Evolutionary conservation across 2,329 filamentous ascomycete genomes (phyloP).

Genomic region (Anthostomella pinea): DNA sequence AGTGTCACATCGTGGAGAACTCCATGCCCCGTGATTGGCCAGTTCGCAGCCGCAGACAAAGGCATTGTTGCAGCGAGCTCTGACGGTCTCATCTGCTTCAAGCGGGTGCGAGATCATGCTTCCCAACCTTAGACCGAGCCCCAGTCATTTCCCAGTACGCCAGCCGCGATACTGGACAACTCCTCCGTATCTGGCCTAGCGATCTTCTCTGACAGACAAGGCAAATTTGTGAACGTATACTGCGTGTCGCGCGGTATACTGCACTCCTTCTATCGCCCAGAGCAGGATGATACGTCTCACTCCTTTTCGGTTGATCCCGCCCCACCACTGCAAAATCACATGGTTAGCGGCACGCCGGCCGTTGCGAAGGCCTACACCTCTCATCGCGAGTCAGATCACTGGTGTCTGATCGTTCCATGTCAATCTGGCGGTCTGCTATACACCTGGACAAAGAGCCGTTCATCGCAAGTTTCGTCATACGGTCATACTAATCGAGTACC

Average conservation of each 20-base stretch:
- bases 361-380: conserved; percentile 1
- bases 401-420: conserved; percentile 16
- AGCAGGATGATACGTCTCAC: conserved; percentile 7
- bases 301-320: conserved; percentile 6
- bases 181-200: conserved; percentile 18
- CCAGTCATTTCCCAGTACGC: conserved; percentile 9
- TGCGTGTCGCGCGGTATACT: conserved; percentile 16
- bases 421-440: conserved; percentile 19
- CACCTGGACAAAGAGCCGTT: conserved; percentile 3
- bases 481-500: not conserved
- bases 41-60: conserved; percentile 16
- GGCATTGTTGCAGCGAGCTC: conserved; percentile 17
- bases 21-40: conserved; percentile 16
- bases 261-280: conserved; percentile 10
- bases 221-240: conserved; percentile 17
- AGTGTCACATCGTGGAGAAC: conserved; percentile 16
- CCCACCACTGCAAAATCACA: conserved; percentile 8
- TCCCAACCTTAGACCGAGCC: conserved; percentile 16
- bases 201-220: not conserved
- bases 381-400: not conserved
- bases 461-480: too few species aligned
- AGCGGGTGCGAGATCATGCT: conserved; percentile 12
- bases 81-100: conserved; percentile 17
- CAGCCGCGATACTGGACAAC: conserved; percentile 11
- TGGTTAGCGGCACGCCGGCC: conserved; percentile 14